Percentiles rank a stretch among this genome's conserved stretches.
Evolutionary conservation across 176 grass and related monocot genomes (phyloP).

Genomic region (Aegilops sharonensis): DNA sequence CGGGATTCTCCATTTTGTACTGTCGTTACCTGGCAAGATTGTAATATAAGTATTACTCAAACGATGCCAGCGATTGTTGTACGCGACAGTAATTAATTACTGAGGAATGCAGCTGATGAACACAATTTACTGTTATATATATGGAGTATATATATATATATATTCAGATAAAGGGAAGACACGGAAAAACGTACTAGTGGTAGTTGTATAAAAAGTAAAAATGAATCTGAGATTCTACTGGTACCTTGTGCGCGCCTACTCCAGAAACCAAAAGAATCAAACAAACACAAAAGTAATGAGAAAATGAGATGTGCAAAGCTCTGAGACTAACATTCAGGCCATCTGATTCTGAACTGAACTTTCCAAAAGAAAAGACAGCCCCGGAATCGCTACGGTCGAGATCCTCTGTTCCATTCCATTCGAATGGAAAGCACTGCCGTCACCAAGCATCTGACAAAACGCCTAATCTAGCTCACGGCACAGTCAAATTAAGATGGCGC

Average conservation of each 20-base stretch:
- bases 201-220: too few species aligned
- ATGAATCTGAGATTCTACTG: too few species aligned
- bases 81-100: background rate
- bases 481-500: too few species aligned
- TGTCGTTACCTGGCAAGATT: background rate
- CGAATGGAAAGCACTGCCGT: too few species aligned
- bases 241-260: background rate
- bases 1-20: slow-evolving; percentile 51
- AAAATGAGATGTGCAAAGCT: background rate
- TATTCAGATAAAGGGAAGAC: too few species aligned
- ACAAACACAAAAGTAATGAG: background rate
- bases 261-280: background rate
- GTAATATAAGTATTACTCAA: background rate
- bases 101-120: background rate
- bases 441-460: too few species aligned
- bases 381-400: too few species aligned
- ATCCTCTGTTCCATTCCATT: too few species aligned
- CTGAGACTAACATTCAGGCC: background rate
- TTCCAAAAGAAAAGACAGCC: background rate
- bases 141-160: too few species aligned
- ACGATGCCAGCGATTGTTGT: background rate
- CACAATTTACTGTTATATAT: too few species aligned
- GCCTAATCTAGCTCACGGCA: too few species aligned
- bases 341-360: background rate
- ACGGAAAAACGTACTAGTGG: too few species aligned